Evolutionary conservation across 108 stramenopile species (phyloP), one percentile per base, ranked within the genome.

Genomic region (Cyclotella baltica): DNA sequence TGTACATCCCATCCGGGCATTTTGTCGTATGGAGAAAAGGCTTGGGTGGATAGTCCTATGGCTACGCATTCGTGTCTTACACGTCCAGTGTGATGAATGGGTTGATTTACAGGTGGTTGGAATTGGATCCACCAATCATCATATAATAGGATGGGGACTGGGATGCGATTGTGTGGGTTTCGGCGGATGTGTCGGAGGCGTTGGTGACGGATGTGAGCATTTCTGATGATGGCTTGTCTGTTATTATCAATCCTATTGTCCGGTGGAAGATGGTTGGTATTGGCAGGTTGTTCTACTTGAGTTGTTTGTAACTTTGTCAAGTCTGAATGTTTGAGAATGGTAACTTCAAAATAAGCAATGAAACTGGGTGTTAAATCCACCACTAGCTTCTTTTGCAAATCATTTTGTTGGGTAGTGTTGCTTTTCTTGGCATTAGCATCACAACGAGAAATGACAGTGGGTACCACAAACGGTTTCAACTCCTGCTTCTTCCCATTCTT

Each of bases 1-100:
- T 70, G 53, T 16, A 66, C 38, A 58, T 93, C 92, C 96, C 96
- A 96, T 10, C 96, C 96, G 6, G 96, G 93, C 93, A 96, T 93
- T 52, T 88, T 83, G 22, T 81, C 38, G 31, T 67, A 72, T 19
- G 76, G 47, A 38, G 46, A 36, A 62, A 95, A 95, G 40, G 50
- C 50, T 20, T 70, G 25, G 4, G 85, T 87, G 9, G 86, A 88
- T 43, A 95, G 33, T 4, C 93, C 93, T 51, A 95, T 81, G 13
- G 91, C 93, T 1, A 95, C 87, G 69, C 93, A 94, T 47, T 91
- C 93, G 8, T 51, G 50, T 56, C 29, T 25, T 20, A 16, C 11
- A 20, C 9, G 23, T 40, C 47, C 30, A 38, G 48, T 80, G 33
- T 48, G 20, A 33, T 20, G 34, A 15, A 58, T 2, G 3, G 62